Base-by-base conservation (phyloP, 164 flowering plant genomes). In the Stephania japonica region DNA sequence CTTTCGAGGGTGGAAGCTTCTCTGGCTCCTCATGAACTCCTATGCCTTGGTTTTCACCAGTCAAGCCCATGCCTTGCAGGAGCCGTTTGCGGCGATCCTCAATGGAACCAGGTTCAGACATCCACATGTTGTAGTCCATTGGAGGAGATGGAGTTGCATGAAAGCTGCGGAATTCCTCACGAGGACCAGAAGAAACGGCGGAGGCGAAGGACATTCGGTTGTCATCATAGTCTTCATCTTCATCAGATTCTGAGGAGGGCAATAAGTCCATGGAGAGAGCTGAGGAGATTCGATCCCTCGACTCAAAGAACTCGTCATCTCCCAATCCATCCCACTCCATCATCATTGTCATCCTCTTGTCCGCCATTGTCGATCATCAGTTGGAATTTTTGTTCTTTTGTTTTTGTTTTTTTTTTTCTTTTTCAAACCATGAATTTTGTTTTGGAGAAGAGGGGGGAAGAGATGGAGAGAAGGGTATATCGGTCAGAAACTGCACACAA, bases 1-100 rank as follows among this genome's bases (percentile, higher is more conserved):
- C 79, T 21, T 72, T 24, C 16, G 16, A 47, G 16, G 53, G 53
- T 47, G 16, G 14, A 12, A 47, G 53, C 53, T 47, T 47, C 4
- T 12, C 53, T 47, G 53, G 53, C 16, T 56, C 21, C 80, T 73
- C 24, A 83, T 25, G 13, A 87, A 75, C 69, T 86, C 85, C 38
- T 32, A 32, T 32, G 38, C 38, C 38, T 32, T 32, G 38, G 63
- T 81, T 86, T 42, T 77, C 76, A 70, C 79, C 41, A 0, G 78
- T 42, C 42, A 91, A 75, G 0, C 98, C 98, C 94, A 94, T 90
- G 3, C 91, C 98, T 44, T 85, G 86, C 18, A 92, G 78, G 14
- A 94, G 86, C 0, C 92, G 89, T 65, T 78, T 80, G 5, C 99
- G 87, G 0, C 98, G 86, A 42, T 91, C 97, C 42, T 70, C 74